Evolutionary conservation across 345 rosid species (phyloP).

Genomic region (Eucalyptus tenuipes): DNA sequence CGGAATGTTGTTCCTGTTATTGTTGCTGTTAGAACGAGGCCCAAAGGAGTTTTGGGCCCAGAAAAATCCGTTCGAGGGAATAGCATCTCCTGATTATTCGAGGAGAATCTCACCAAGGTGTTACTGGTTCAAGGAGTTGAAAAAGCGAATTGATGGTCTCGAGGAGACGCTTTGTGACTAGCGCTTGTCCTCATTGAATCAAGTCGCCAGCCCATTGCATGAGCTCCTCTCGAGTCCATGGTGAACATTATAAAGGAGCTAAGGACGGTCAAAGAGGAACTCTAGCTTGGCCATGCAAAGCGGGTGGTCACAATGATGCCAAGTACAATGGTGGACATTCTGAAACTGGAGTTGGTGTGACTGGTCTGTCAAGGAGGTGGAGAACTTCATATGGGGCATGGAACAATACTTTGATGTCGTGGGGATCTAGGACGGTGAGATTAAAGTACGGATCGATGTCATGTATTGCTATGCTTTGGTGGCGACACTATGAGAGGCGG

Average conservation of each 20-base stretch:
- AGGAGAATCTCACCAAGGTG: neutral
- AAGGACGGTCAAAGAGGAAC: neutral
- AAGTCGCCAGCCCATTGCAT: neutral
- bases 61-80: neutral
- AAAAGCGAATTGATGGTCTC: neutral
- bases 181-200: neutral
- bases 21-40: neutral
- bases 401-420: neutral
- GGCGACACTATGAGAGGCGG: neutral
- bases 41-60: neutral
- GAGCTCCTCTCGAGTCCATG: neutral
- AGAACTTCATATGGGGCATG: neutral
- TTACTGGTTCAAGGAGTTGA: neutral
- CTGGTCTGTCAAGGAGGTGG: neutral
- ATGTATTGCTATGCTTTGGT: neutral
- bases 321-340: neutral
- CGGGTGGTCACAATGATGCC: neutral
- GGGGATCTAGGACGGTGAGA: neutral
- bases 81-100: neutral
- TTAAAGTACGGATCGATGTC: neutral
- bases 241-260: neutral
- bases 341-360: neutral
- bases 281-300: neutral
- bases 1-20: neutral
- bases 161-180: neutral